A percentile compares a stretch with the other conserved stretches of the same genome.
These are phyloP conservation scores for Lathyrus sativus DNA, from an alignment of 306 rosid genomes.

Conservation along the genomic window DNA sequence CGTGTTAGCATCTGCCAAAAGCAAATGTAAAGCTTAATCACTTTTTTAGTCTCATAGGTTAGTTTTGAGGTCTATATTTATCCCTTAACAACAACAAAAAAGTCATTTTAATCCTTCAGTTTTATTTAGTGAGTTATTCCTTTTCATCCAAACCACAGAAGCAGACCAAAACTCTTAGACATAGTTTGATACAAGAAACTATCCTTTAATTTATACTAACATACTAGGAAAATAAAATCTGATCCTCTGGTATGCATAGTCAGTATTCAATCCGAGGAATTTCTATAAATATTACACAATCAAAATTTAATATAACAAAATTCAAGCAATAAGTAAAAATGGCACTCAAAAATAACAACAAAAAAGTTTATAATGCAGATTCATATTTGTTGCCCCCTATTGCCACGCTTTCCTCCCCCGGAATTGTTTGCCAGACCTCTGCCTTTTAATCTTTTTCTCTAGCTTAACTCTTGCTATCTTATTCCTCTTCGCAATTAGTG, in stretches of 20 bases:
- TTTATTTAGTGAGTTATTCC: too few species aligned
- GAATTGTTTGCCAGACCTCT: slow-evolving; percentile 67
- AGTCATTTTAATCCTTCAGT: too few species aligned
- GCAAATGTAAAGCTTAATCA: too few species aligned
- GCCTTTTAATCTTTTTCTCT: slow-evolving; percentile 56
- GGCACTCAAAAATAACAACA: background rate
- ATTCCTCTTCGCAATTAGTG: slow-evolving; percentile 65
- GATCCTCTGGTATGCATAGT: background rate
- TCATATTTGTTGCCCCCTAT: slow-evolving; percentile 29
- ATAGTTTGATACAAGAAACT: too few species aligned
- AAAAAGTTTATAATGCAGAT: background rate
- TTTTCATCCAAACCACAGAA: background rate
- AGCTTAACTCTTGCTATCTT: slow-evolving; percentile 52
- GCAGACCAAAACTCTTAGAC: background rate
- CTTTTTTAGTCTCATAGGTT: too few species aligned
- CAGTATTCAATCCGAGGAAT: background rate
- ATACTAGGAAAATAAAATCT: background rate
- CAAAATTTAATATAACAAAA: background rate
- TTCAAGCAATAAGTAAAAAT: background rate
- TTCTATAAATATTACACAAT: background rate
- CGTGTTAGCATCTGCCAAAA: too few species aligned
- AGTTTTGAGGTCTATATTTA: too few species aligned
- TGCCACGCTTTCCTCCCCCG: slow-evolving; percentile 83
- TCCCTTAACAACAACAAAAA: too few species aligned
- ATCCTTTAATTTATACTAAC: background rate